Percentiles rank a stretch among this genome's conserved stretches.
These are phyloP conservation scores for Brachypodium distachyon DNA, from an alignment of 202 grass and related monocot genomes.

Conservation along the genomic window DNA sequence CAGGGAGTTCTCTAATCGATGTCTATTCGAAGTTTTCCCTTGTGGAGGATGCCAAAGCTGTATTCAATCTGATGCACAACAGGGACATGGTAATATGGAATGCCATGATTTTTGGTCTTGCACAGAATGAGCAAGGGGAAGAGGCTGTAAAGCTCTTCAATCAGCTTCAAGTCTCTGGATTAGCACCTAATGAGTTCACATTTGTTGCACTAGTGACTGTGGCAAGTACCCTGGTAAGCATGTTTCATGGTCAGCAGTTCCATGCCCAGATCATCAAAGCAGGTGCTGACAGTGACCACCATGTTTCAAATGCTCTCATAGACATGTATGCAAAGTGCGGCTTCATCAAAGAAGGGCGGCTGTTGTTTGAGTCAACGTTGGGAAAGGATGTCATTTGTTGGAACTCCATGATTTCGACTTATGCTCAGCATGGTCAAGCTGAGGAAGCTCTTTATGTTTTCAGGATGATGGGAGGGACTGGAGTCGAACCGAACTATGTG, in stretches of 20 bases:
- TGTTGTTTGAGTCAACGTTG: conserved; percentile 49
- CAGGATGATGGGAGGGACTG: conserved; percentile 40
- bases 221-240: conserved; percentile 58
- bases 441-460: conserved; percentile 63
- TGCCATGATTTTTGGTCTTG: conserved; percentile 68
- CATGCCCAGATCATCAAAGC: conserved; percentile 62
- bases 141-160: conserved; percentile 66
- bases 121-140: conserved; percentile 58
- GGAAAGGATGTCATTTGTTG: conserved; percentile 58
- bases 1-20: conserved; percentile 61
- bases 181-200: conserved; percentile 55
- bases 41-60: conserved; percentile 48
- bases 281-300: conserved; percentile 37
- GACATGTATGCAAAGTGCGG: conserved; percentile 92
- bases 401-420: conserved; percentile 78
- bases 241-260: conserved; percentile 63
- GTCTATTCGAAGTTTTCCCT: conserved; percentile 74
- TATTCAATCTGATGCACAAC: conserved; percentile 45
- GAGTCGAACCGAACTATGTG: conserved; percentile 62
- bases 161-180: conserved; percentile 28
- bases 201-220: conserved; percentile 68
- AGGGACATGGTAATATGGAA: conserved; percentile 67
- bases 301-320: conserved; percentile 70
- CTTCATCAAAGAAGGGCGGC: conserved; percentile 52
- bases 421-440: conserved; percentile 55